phyloP scores from a whole-genome alignment of 371 early-diverging fungal genomes.

The Mucor plumbeus region DNA sequence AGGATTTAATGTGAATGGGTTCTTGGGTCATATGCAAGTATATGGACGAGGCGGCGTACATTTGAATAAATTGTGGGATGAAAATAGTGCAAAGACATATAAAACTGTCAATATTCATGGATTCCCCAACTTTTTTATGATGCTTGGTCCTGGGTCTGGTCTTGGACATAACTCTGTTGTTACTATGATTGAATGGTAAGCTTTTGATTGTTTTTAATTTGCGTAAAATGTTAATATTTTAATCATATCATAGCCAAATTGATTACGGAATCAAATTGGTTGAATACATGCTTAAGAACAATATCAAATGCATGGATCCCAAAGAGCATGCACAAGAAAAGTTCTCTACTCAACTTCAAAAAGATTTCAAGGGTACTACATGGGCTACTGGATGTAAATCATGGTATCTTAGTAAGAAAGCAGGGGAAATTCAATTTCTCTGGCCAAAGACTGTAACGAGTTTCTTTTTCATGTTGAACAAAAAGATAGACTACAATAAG shows the following conservation, averaged over 20 bases:
- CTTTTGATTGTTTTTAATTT: neutral
- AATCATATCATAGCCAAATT: constrained; percentile 20
- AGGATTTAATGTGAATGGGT: constrained; percentile 59
- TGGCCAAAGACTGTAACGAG: constrained; percentile 17
- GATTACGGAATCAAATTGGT: constrained; percentile 19
- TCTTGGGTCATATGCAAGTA: constrained; percentile 35
- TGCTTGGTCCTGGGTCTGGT: constrained; percentile 50
- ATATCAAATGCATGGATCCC: constrained; percentile 24
- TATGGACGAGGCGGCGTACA: constrained; percentile 25
- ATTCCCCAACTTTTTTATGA: constrained; percentile 50
- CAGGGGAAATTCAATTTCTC: constrained; percentile 14
- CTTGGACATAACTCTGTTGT: constrained; percentile 46
- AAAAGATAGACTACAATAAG: neutral
- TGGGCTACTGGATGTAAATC: constrained; percentile 31
- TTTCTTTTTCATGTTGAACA: constrained; percentile 13
- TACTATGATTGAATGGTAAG: constrained; percentile 38
- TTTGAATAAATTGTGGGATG: constrained; percentile 27
- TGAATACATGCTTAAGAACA: constrained; percentile 26
- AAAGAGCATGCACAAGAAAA: constrained; percentile 21
- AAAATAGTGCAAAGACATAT: constrained; percentile 29
- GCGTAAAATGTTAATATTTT: neutral
- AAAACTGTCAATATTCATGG: constrained; percentile 31
- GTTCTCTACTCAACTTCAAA: constrained; percentile 14
- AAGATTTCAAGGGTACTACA: constrained; percentile 22
- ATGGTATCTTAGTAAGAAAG: constrained; percentile 23